Conservation (phyloP, 2,329 filamentous ascomycete genomes). For the Exophiala oligosperma region DNA sequence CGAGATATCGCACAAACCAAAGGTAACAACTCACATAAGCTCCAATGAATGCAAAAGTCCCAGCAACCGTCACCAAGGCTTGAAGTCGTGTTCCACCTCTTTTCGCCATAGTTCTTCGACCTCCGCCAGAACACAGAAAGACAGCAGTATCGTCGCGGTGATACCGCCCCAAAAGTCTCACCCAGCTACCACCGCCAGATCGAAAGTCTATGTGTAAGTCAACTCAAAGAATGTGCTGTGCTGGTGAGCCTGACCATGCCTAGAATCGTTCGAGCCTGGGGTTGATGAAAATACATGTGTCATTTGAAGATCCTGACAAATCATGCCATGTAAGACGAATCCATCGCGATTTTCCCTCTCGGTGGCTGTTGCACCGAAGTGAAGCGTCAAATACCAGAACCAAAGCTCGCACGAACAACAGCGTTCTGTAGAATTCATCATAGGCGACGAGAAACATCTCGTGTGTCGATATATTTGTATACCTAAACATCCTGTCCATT, state of each 20-base stretch:
- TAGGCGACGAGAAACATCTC: too few species aligned
- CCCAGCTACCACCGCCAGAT: too few species aligned
- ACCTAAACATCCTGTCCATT: too few species aligned
- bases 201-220: too few species aligned
- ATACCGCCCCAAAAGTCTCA: too few species aligned
- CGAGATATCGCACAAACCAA: background rate
- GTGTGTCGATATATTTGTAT: too few species aligned
- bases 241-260: background rate
- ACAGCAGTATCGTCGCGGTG: too few species aligned
- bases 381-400: background rate
- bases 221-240: too few species aligned
- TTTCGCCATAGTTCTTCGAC: constrained; percentile 5
- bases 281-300: background rate
- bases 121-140: too few species aligned
- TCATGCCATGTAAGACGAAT: background rate
- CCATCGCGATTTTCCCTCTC: background rate
- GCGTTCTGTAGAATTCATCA: too few species aligned
- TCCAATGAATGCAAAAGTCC: constrained; percentile 12
- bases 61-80: constrained; percentile 10
- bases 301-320: background rate
- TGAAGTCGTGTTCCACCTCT: constrained; percentile 4
- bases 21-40: constrained; percentile 8
- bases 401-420: background rate
- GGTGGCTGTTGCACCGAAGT: constrained; percentile 4
- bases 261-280: background rate